Conservation (phyloP, 495 filamentous ascomycete genomes). For the Aspergillus carlsbadensis region DNA sequence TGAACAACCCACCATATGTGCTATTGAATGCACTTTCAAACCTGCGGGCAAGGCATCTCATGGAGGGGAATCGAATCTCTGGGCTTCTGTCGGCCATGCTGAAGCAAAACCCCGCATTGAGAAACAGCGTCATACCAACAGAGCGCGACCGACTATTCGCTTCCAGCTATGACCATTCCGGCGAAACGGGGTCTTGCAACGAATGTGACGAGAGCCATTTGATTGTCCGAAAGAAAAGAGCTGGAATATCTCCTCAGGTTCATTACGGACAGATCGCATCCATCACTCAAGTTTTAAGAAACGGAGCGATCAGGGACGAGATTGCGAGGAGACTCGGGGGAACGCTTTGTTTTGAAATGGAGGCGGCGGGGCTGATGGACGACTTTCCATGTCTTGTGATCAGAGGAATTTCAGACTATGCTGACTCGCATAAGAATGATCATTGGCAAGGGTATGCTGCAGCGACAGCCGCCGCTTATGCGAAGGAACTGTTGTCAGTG, state of each 20-base stretch:
- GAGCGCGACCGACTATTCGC: too few relatives aligned
- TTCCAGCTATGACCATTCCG: too few relatives aligned
- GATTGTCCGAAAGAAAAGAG: too few relatives aligned
- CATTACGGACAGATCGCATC: too few relatives aligned
- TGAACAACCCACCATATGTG: background rate
- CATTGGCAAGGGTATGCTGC: conserved; percentile 6
- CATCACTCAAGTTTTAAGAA: too few relatives aligned
- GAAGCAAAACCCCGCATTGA: background rate
- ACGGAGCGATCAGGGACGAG: too few relatives aligned
- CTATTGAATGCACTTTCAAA: conserved; percentile 2
- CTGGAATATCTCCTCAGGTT: too few relatives aligned
- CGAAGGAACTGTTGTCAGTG: conserved; percentile 24
- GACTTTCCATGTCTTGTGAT: conserved; percentile 3
- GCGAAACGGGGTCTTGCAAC: too few relatives aligned
- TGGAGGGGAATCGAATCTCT: background rate
- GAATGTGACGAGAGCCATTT: too few relatives aligned
- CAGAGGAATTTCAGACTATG: conserved; percentile 1
- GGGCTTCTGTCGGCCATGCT: background rate
- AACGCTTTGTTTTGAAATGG: too few relatives aligned
- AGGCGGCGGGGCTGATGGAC: background rate
- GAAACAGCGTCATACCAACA: background rate
- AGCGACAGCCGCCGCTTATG: conserved; percentile 30
- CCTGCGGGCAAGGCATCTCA: background rate
- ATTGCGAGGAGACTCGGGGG: too few relatives aligned
- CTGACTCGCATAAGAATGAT: background rate